These are phyloP conservation scores for Komagataella ulmi DNA, from an alignment of 805 yeast species.

Conservation along the genomic window DNA sequence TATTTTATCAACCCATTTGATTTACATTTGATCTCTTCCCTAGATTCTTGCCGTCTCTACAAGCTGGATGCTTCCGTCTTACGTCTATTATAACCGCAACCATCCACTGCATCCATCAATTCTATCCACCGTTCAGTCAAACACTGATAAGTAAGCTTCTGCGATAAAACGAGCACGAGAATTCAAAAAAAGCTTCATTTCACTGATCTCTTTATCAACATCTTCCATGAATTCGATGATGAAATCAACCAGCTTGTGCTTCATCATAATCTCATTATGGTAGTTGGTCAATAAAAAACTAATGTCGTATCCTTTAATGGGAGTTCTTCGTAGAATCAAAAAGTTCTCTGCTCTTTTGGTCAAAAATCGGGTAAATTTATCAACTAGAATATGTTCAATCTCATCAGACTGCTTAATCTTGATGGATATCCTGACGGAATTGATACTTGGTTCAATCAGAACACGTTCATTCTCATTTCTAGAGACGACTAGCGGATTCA, in stretches of 20 bases:
- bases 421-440: constrained; percentile 82
- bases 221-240: constrained; percentile 98
- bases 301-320: constrained; percentile 84
- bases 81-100: not conserved
- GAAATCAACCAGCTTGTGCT: constrained; percentile 90
- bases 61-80: not conserved
- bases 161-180: constrained; percentile 98
- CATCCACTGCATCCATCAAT: not conserved
- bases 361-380: constrained; percentile 85
- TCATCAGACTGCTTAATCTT: constrained; percentile 97
- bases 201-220: constrained; percentile 96
- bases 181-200: constrained; percentile 91
- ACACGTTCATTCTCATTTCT: constrained; percentile 91
- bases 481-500: constrained; percentile 82
- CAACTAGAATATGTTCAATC: constrained; percentile 87
- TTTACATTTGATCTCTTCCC: not conserved
- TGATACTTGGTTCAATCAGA: constrained; percentile 85
- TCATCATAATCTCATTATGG: constrained; percentile 92
- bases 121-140: constrained; percentile 34
- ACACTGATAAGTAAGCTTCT: constrained; percentile 86
- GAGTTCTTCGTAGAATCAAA: constrained; percentile 80
- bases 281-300: constrained; percentile 86
- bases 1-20: not conserved
- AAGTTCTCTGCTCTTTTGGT: constrained; percentile 94
- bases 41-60: not conserved